Percentiles rank a stretch among this genome's conserved stretches.
These are phyloP conservation scores for Podila minutissima DNA, from an alignment of 192 early-diverging fungal species.

Conservation along the genomic window DNA sequence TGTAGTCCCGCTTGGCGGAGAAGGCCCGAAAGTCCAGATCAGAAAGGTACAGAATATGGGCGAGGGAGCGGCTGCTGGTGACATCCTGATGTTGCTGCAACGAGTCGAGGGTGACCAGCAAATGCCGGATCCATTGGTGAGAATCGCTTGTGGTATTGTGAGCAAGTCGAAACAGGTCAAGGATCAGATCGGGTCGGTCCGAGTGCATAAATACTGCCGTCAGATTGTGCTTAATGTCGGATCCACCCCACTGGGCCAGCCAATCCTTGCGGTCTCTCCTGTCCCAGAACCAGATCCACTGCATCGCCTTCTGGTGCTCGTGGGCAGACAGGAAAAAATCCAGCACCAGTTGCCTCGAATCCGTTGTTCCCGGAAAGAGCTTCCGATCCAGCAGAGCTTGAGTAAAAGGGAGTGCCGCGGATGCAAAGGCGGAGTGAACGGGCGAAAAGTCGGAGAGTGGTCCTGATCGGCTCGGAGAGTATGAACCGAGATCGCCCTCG, in stretches of 20 bases:
- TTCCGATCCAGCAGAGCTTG: slow-evolving; percentile 16
- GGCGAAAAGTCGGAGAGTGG: background rate
- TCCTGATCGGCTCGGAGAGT: background rate
- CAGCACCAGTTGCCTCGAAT: slow-evolving; percentile 14
- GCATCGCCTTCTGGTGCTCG: slow-evolving; percentile 17
- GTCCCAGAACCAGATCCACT: slow-evolving; percentile 36
- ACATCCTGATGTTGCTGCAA: background rate
- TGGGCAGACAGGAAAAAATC: slow-evolving; percentile 6
- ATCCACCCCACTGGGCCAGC: slow-evolving; percentile 17
- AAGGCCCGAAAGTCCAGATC: slow-evolving; percentile 15
- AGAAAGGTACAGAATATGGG: slow-evolving; percentile 2
- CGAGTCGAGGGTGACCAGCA: background rate
- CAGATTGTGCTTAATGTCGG: slow-evolving; percentile 19
- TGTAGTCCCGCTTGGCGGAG: slow-evolving; percentile 10
- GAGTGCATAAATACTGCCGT: background rate
- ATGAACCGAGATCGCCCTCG: background rate
- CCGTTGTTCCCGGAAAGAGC: slow-evolving; percentile 16
- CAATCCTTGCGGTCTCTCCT: slow-evolving; percentile 26
- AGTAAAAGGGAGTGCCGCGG: slow-evolving; percentile 18
- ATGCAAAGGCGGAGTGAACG: slow-evolving; percentile 20
- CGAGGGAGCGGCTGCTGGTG: background rate
- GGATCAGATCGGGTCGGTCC: slow-evolving; percentile 14
- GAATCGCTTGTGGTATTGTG: background rate
- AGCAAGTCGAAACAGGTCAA: slow-evolving; percentile 23
- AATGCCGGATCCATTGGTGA: slow-evolving; percentile 22